Evolutionary conservation across 2,329 filamentous ascomycete species (phyloP), one percentile per base, ranked within the genome.

Genomic region (Aspergillus ibericus): DNA sequence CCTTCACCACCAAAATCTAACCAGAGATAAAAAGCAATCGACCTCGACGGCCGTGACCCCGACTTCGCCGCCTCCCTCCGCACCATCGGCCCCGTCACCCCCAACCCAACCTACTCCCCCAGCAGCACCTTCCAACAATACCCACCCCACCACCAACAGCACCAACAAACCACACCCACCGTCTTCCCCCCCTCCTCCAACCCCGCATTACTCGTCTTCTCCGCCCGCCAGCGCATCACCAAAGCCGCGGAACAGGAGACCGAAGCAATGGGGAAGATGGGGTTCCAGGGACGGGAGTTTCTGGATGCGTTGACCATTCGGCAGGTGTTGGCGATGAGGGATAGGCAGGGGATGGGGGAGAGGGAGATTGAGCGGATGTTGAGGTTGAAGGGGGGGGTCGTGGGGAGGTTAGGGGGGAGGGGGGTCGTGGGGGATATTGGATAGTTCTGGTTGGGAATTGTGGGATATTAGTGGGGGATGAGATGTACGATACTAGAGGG

Each of bases 41-140:
- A 86, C 65, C 78, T 85, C 67, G 85, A 88, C 68, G 84, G 80
- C 56, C 81, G 80, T 59, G 85, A 88, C 68, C 84, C 85, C 1
- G 78, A 83, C 68, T 93, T 82, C 85, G 90, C 93, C 81, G 88
- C 86, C 71, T 96, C 92, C 63, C 90, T 98, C 62, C 89, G 87
- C 66, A 77, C 75, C 47, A 77, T 88, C 58, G 85, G 85, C 57
- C 81, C 83, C 55, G 85, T 87, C 7, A 81, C 80, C 55, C 83
- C 83, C 29, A 82, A 81, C 59, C 83, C 83, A 2, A 84, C 83
- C 25, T 77, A 81, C 61, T 86, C 83, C 10, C 76, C 80, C 34
- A 80, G 81, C 40, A 86, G 84, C 46, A 79, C 79, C 22, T 84
- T 83, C 64, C 66, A 68, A 27, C 67, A 55, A 13, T 32, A 42